Base-by-base conservation (phyloP, 164 flowering plant species). In the Nelumbo lutea region DNA sequence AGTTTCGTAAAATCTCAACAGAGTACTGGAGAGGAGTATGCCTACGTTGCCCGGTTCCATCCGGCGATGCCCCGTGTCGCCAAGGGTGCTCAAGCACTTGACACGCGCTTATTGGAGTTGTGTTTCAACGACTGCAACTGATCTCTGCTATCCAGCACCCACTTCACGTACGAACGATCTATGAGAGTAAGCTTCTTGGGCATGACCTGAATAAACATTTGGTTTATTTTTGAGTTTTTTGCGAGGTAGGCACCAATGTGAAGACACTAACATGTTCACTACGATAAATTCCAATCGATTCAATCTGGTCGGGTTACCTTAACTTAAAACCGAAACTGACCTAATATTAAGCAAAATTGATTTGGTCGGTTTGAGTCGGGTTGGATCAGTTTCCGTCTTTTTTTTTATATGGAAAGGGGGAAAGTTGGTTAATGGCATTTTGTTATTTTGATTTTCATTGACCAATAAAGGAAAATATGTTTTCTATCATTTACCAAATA, bases 11-110 rank as follows among this genome's bases (percentile, higher is more conserved):
- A 89, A 60, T 89, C 95, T 4, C 91, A 89, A 60, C 95, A 89
- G 62, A 91, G 91, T 13, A 91, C 95, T 3, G 94, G 94, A 0
- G 87, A 89, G 62, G 91, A 89, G 83, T 89, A 89, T 52, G 94
- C 87, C 43, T 89, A 91, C 62, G 73, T 89, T 27, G 95, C 91
- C 10, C 75, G 95, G 6, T 71, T 89, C 64, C 94, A 87, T 68
- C 79, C 85, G 5, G 68, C 76, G 0, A 89, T 89, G 9, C 83
- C 90, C 5, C 90, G 87, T 64, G 83, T 78, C 2, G 80, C 88
- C 4, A 83, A 80, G 65, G 91, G 87, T 3, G 87, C 81, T 42
- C 65, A 90, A 9, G 95, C 91, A 1, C 81, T 89, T 3, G 91
- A 87, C 57, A 78, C 88, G 10, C 78, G 10, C 78, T 89, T 0